Conservation (phyloP, 352 stramenopile genomes). For the Phytophthora idaei region DNA sequence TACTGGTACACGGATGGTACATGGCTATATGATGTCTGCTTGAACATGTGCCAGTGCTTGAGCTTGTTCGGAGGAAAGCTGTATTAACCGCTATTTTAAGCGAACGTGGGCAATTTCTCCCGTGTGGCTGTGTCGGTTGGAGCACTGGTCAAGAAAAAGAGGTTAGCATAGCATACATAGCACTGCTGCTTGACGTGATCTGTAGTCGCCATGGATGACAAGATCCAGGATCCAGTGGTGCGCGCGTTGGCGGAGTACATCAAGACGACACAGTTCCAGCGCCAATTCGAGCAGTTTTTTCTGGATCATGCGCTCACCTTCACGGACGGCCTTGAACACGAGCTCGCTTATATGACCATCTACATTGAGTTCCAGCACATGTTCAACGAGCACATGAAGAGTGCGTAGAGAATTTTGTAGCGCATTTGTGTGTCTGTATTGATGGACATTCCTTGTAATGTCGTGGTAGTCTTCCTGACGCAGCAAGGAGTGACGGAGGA, state of each 20-base stretch:
- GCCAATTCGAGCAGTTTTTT: conserved; percentile 79
- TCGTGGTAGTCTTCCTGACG: conserved; percentile 52
- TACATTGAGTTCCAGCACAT: conserved; percentile 75
- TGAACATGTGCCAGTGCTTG: too few relatives aligned
- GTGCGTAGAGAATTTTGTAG: conserved; percentile 16
- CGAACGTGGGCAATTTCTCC: not conserved
- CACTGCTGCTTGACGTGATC: conserved; percentile 1
- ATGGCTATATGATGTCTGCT: too few relatives aligned
- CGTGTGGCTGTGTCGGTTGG: not conserved
- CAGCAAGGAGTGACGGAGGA: conserved; percentile 58
- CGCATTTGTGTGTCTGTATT: not conserved
- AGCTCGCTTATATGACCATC: conserved; percentile 76
- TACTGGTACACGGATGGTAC: too few relatives aligned
- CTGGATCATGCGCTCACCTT: conserved; percentile 69
- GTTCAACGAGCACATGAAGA: conserved; percentile 77
- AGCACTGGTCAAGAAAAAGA: not conserved
- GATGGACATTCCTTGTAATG: not conserved
- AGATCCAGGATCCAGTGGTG: conserved; percentile 66
- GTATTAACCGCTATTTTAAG: not conserved
- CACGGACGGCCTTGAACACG: conserved; percentile 68
- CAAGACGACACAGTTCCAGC: conserved; percentile 61
- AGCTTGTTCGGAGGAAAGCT: not conserved
- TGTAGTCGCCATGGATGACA: conserved; percentile 27
- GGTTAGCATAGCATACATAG: too few relatives aligned
- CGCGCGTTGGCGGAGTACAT: conserved; percentile 69